phyloP scores from a whole-genome alignment of 2,329 filamentous ascomycete genomes.

The Simplicillium aogashimaense region DNA sequence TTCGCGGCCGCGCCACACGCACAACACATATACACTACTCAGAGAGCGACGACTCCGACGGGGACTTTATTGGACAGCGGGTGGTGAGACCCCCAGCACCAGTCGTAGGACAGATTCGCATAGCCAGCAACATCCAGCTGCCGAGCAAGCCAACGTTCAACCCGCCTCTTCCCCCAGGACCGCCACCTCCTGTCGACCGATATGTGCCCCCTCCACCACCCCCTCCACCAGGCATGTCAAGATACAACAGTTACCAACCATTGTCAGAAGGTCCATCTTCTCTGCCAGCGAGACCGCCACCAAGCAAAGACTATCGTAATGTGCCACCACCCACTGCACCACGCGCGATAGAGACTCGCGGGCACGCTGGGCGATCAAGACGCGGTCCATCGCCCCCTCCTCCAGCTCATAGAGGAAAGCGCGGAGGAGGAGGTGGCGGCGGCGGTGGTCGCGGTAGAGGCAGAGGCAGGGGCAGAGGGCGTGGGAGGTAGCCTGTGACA shows the following conservation, averaged over 20 bases:
- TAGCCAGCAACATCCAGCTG: constrained; percentile 30
- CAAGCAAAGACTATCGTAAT: constrained; percentile 12
- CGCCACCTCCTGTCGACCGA: constrained; percentile 17
- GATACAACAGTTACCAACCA: constrained; percentile 8
- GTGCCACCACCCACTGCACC: constrained; percentile 17
- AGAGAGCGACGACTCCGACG: constrained; percentile 36
- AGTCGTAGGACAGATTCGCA: constrained; percentile 22
- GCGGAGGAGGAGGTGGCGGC: constrained; percentile 15
- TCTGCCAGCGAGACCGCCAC: constrained; percentile 4
- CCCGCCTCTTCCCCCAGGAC: constrained; percentile 28
- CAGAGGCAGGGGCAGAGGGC: constrained; percentile 15
- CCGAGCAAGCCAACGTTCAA: constrained; percentile 16
- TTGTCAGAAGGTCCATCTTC: constrained; percentile 6
- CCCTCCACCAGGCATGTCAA: constrained; percentile 13
- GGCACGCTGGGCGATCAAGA: background rate
- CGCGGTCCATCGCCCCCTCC: background rate
- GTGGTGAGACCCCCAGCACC: constrained; percentile 18
- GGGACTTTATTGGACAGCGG: constrained; percentile 29
- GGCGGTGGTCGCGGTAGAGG: constrained; percentile 13
- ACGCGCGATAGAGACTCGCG: background rate
- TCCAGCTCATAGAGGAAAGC: constrained; percentile 6
- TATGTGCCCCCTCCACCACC: constrained; percentile 11
- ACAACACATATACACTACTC: constrained; percentile 32
- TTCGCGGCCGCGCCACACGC: constrained; percentile 21
- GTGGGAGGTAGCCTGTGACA: constrained; percentile 6